Percentiles rank a stretch among this genome's conserved stretches.
Evolutionary conservation across 2,329 filamentous ascomycete genomes (phyloP).

Genomic region (Trichoderma brevicompactum): DNA sequence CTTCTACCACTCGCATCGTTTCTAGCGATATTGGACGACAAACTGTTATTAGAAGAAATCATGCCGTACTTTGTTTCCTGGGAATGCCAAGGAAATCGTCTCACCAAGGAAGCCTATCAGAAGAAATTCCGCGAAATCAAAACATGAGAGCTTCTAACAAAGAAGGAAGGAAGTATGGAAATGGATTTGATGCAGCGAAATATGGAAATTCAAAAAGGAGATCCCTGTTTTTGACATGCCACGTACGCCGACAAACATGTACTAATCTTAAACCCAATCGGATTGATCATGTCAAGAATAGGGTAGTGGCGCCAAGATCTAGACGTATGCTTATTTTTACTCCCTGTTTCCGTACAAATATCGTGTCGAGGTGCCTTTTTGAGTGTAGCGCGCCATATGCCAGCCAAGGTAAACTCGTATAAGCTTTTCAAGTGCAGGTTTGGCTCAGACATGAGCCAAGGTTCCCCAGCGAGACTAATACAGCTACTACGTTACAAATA

Average conservation of each 20-base stretch:
- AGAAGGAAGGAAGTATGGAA: background rate
- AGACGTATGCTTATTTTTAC: background rate
- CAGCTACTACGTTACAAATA: conserved; percentile 19
- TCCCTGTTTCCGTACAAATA: background rate
- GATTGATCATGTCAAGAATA: background rate
- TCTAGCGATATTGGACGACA: no score
- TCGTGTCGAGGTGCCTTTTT: background rate
- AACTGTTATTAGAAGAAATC: background rate
- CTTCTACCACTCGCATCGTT: no score
- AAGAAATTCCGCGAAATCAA: background rate
- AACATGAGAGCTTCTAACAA: background rate
- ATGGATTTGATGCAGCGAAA: background rate
- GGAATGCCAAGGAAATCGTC: background rate
- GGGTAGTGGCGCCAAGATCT: conserved; percentile 15
- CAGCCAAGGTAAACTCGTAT: conserved; percentile 1
- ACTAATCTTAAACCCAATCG: conserved; percentile 11
- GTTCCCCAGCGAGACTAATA: background rate
- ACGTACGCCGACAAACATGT: background rate
- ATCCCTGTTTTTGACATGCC: background rate
- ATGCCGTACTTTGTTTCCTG: background rate
- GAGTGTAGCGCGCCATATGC: background rate
- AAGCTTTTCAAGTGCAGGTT: background rate
- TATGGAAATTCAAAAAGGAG: background rate
- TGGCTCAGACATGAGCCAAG: background rate
- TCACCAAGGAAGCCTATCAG: background rate